These are phyloP conservation scores for Ambrosia trifida DNA, from an alignment of 129 eudicot genomes.

Conservation along the genomic window DNA sequence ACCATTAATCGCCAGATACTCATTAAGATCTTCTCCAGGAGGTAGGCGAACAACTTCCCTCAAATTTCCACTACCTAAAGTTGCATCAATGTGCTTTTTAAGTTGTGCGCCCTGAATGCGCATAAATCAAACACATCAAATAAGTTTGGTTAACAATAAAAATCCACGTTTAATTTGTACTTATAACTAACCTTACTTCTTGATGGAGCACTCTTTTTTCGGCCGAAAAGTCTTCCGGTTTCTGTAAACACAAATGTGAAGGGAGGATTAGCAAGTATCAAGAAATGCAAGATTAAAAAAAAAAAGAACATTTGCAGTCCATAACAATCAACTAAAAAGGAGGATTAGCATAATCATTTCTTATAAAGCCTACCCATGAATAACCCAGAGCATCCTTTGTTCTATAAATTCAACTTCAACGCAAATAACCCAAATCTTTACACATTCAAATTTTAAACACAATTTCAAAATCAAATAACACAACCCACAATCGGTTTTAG, in stretches of 20 bases:
- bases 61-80: conserved; percentile 74
- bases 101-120: conserved; percentile 61
- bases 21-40: conserved; percentile 77
- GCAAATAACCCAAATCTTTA: too few relatives aligned
- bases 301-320: neutral
- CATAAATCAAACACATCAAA: conserved; percentile 8
- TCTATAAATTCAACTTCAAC: too few relatives aligned
- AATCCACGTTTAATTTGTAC: conserved; percentile 7
- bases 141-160: conserved; percentile 21
- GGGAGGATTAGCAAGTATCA: conserved; percentile 7
- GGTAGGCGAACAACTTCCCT: conserved; percentile 67
- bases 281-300: neutral
- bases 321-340: too few relatives aligned
- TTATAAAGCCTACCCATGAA: too few relatives aligned
- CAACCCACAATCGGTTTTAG: too few relatives aligned
- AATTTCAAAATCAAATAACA: too few relatives aligned
- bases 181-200: conserved; percentile 62
- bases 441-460: too few relatives aligned
- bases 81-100: conserved; percentile 65
- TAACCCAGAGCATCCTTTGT: too few relatives aligned
- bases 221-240: conserved; percentile 74
- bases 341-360: too few relatives aligned
- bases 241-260: conserved; percentile 36
- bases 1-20: conserved; percentile 63
- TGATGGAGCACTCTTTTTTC: conserved; percentile 65